Evolutionary conservation across 805 yeast species (phyloP), one percentile per base, ranked within the genome.

Genomic region (Myxozyma sirexii): DNA sequence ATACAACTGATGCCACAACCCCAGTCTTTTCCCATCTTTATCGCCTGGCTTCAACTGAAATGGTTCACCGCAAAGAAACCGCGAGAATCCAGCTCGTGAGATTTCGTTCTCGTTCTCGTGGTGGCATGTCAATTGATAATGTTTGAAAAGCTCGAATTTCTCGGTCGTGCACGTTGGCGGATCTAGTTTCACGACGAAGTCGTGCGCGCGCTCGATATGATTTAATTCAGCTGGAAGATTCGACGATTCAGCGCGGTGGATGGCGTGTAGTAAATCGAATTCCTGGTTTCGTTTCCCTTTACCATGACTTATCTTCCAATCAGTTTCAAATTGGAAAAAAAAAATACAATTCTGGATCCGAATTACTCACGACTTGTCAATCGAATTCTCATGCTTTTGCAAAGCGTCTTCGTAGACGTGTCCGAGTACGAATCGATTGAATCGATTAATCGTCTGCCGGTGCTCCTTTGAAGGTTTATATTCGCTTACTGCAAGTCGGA

Each of bases 1-100:
- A 69, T 90, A 91, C 70, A 89, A 81, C 68, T 90, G 96, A 71
- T 91, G 97, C 54, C 56, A 1, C 81, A 79, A 1, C 90, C 88
- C 1, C 93, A 96, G 31, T 41, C 62, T 37, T 39, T 47, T 44
- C 2, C 24, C 37, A 3, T 19, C 26, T 33, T 17, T 19, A 23
- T 27, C 10, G 15, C 23, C 49, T 17, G 17, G 26, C 41, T 10
- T 57, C 3, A 54, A 5, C 65, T 68, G 42, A 48, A 90, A 88
- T 6, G 96, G 94, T 10, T 82, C 76, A 13, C 79, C 79, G 70
- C 97, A 89, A 27, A 91, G 72, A 68, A 91, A 92, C 33, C 86
- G 70, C 46, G 72, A 73, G 70, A 92, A 91, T 1, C 83, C 80
- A 10, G 69, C 64, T 31, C 68, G 68, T 1, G 80, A 71, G 1